Evolutionary conservation across 176 grass and related monocot genomes (phyloP).

Genomic region (Alopecurus myosuroides): DNA sequence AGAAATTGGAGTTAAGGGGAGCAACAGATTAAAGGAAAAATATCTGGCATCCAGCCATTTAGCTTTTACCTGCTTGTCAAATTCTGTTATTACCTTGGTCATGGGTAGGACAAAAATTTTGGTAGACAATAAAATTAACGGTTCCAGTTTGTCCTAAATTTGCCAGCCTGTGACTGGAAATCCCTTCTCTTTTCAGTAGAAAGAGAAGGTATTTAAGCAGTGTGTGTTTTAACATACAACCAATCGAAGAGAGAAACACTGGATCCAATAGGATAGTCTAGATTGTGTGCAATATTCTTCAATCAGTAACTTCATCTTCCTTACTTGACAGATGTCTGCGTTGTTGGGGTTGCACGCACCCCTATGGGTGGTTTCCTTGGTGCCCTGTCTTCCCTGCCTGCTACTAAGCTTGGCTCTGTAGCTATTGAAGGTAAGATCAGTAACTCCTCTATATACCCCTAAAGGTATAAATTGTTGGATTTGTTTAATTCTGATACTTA

Average conservation of each 20-base stretch:
- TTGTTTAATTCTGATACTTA: neutral
- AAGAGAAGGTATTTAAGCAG: no score
- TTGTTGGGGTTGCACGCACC: constrained; percentile 81
- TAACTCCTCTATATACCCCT: neutral
- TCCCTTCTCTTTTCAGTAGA: no score
- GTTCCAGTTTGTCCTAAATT: no score
- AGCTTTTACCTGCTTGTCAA: neutral
- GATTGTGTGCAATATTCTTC: neutral
- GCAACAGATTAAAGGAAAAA: neutral
- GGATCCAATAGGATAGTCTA: no score
- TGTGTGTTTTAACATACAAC: neutral
- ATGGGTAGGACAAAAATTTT: neutral
- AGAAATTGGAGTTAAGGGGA: neutral
- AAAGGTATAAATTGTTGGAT: neutral
- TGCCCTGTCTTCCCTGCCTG: constrained; percentile 68
- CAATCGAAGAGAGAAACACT: no score
- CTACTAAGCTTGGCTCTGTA: constrained; percentile 85
- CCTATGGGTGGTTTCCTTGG: constrained; percentile 91
- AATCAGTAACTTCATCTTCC: neutral
- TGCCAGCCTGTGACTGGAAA: no score
- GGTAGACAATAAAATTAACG: no score
- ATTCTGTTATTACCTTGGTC: neutral
- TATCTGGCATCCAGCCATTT: neutral
- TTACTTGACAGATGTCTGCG: constrained; percentile 65
- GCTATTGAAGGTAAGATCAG: constrained; percentile 34